Conservation (phyloP, 306 rosid genomes). For the Malus fusca region DNA sequence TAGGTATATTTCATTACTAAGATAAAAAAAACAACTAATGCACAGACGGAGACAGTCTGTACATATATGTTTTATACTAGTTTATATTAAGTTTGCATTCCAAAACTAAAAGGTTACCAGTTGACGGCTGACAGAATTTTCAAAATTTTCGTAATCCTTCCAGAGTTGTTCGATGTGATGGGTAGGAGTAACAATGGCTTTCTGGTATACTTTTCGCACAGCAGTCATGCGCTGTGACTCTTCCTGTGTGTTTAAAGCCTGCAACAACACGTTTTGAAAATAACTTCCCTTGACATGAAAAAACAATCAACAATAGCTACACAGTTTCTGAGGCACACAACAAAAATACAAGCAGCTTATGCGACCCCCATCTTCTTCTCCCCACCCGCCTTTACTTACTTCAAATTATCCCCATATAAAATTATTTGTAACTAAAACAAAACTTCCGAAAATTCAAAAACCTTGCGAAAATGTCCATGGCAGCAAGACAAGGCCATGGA, state of each 20-base stretch:
- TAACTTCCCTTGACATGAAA: conserved; percentile 11
- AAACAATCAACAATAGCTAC: background rate
- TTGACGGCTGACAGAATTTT: conserved; percentile 91
- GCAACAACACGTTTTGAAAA: conserved; percentile 1
- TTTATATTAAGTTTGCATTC: conserved; percentile 13
- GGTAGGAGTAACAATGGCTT: conserved; percentile 82
- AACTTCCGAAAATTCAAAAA: background rate
- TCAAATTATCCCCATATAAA: background rate
- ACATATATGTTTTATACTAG: background rate
- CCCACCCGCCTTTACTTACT: background rate
- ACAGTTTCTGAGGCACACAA: background rate
- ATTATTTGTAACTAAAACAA: background rate
- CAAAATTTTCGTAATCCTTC: conserved; percentile 90
- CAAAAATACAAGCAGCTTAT: background rate
- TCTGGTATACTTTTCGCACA: conserved; percentile 75
- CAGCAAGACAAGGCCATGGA: background rate
- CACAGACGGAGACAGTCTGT: conserved; percentile 1
- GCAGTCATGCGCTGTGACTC: conserved; percentile 85
- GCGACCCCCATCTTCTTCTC: background rate
- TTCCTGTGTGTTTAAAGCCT: conserved; percentile 68
- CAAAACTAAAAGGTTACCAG: conserved; percentile 48
- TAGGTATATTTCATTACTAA: background rate
- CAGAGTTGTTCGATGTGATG: conserved; percentile 95
- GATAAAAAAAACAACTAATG: background rate
- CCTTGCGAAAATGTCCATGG: background rate